These are phyloP conservation scores for Crucibulum parvulum DNA, from an alignment of 1,284 basidiomycete species.

Conservation along the genomic window DNA sequence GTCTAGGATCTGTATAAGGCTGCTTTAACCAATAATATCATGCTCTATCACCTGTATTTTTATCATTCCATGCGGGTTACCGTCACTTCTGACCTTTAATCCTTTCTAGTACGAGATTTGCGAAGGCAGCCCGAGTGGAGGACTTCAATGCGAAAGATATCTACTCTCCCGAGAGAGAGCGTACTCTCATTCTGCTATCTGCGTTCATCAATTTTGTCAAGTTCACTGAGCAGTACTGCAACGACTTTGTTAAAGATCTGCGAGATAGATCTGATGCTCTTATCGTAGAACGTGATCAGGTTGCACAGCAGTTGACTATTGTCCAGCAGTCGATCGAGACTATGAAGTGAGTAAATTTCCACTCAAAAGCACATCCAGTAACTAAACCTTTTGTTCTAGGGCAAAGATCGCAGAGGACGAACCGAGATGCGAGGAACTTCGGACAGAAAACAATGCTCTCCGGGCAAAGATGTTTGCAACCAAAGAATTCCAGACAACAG, in stretches of 20 bases:
- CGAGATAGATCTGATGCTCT: constrained; percentile 63
- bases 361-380: background rate
- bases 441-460: constrained; percentile 66
- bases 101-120: constrained; percentile 63
- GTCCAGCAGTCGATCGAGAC: constrained; percentile 60
- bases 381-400: constrained; percentile 40
- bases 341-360: constrained; percentile 61
- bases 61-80: background rate
- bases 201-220: constrained; percentile 94
- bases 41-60: constrained; percentile 71
- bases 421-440: constrained; percentile 68
- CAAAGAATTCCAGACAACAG: constrained; percentile 66
- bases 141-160: constrained; percentile 84
- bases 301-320: constrained; percentile 57
- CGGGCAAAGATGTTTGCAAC: constrained; percentile 70
- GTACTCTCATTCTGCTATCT: constrained; percentile 79
- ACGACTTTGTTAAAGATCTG: constrained; percentile 64
- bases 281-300: constrained; percentile 60
- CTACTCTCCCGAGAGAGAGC: constrained; percentile 70
- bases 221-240: constrained; percentile 79
- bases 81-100: constrained; percentile 2
- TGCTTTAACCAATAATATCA: constrained; percentile 63
- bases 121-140: constrained; percentile 74
- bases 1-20: constrained; percentile 69
- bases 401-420: constrained; percentile 74